Base-by-base conservation (phyloP, 1,284 basidiomycete species). In the Puccinia brachypodii region DNA sequence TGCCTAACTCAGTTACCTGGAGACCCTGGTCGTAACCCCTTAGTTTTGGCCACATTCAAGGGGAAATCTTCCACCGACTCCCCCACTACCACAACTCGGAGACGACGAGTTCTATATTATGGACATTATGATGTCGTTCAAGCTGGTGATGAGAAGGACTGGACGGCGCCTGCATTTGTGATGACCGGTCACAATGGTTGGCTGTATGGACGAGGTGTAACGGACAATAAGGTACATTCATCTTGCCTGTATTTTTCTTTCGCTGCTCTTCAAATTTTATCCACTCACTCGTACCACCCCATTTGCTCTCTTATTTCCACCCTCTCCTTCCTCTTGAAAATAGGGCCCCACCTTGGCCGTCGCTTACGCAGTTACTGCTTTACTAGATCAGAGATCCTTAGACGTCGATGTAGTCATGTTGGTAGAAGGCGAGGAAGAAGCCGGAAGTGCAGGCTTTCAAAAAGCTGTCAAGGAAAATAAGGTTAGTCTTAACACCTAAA, bases 381-480 rank as follows among this genome's bases (percentile, higher is more conserved):
- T 99, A 58, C 89, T 95, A 2, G 89, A 91, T 56, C 88, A 89
- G 16, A 89, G 94, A 0, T 89, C 91, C 38, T 90, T 99, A 0
- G 92, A 91, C 42, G 90, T 95, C 0, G 96, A 99, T 85, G 87
- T 99, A 0, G 92, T 98, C 2, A 92, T 98, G 87, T 87, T 98
- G 72, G 91, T 98, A 47, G 96, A 99, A 87, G 96, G 96, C 0
- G 96, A 98, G 86, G 97, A 98, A 86, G 97, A 99, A 87, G 91
- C 91, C 28, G 96, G 96, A 4, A 96, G 94, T 85, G 87, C 89
- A 0, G 95, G 95, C 0, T 96, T 99, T 84, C 89, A 89, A 62
- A 91, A 92, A 36, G 90, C 92, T 0, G 92, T 98, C 9, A 86
- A 88, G 76, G 89, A 89, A 82, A 89, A 95, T 87, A 94, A 94